Evolutionary conservation across 768 basidiomycete genomes (phyloP), one percentile per base, ranked within the genome.

Genomic region (Leucocoprinus sp.): DNA sequence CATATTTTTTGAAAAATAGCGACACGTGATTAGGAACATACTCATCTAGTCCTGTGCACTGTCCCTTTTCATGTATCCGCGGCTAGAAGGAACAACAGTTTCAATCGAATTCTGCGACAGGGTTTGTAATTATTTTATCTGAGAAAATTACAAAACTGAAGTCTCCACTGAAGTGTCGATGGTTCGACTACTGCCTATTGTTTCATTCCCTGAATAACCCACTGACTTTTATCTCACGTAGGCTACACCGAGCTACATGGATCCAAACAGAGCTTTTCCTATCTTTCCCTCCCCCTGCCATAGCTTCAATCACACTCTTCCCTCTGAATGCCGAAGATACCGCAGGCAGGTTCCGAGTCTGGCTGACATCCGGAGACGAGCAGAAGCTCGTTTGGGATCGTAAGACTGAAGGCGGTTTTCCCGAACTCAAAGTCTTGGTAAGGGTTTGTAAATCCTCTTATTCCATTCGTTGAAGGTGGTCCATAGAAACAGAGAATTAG

Each of bases 241-340:
- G 93, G 93, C 73, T 93, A 29, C 92, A 93, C 54, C 76, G 93
- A 55, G 93, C 93, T 24, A 81, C 79, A 8, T 97, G 93, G 93
- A 75, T 82, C n/a, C 85, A 89, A 50, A 96, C 93, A 0, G 93
- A 96, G 55, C 72, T 97, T 12, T 76, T 93, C 54, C 64, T 95
- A 27, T 96, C 93, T 1, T 97, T 97, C 62, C 85, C 91, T 8
- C 78, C 88, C 21, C 91, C 91, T 0, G 58, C 65, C 1, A 64
- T 96, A 44, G 70, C 69, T 37, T 71, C 73, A 36, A 78, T 93
- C 43, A 75, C 80, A 8, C 65, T 95, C 36, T 61, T 87, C 15
- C 92, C 93, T 15, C 68, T 81, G 43, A 86, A 80, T 55, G 59
- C 77, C 15, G 83, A 87, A 14, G 92, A 93, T 47, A 86, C 92